Evolutionary conservation across 257 asterid genomes (phyloP), one percentile per base, ranked within the genome.

Genomic region (Dorcoceras hygrometricum): DNA sequence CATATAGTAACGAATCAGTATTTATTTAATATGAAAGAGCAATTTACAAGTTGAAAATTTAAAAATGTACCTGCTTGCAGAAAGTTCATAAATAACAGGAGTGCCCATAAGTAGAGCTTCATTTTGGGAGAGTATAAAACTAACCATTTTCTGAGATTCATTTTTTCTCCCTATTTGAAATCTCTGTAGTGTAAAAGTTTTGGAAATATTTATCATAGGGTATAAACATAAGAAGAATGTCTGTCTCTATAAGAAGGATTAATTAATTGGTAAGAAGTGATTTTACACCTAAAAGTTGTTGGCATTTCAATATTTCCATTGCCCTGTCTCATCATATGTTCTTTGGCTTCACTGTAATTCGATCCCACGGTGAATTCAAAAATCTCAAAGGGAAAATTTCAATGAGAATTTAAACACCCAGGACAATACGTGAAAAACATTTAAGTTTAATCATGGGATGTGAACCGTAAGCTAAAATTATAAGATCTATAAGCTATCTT

Each of bases 221-320:
- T 61, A 63, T 18, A 48, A 23, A n/a, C 51, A 67, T 51, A 72
- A 28, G 46, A 71, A 46, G 23, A 71, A 6, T 63, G 62, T 26
- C 18, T 19, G 61, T 28, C 50, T 63, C 67, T 20, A 58, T 53
- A 67, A 34, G 57, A 22, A 23, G 53, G 22, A 57, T 10, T 36
- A 10, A 11, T 36, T 36, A 53, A 31, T 28, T 65, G 76, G 57
- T 61, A 24, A 39, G 63, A 9, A 59, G 32, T 61, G 72, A 79
- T 48, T 63, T 54, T 63, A 66, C 81, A 82, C 87, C 87, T 76
- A 82, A 76, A 74, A 69, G 87, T 74, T 63, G 87, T 74, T 82
- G 82, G 70, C 24, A 73, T 58, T 71, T 75, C 75, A 62, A 59
- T 53, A 25, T 53, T 68, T 57, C n/a, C 62, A 11, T 71, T 67